A percentile compares a stretch with the other conserved stretches of the same genome.
Evolutionary conservation across 208 protist species (phyloP).

Genomic region (Borovskyia barvae): DNA sequence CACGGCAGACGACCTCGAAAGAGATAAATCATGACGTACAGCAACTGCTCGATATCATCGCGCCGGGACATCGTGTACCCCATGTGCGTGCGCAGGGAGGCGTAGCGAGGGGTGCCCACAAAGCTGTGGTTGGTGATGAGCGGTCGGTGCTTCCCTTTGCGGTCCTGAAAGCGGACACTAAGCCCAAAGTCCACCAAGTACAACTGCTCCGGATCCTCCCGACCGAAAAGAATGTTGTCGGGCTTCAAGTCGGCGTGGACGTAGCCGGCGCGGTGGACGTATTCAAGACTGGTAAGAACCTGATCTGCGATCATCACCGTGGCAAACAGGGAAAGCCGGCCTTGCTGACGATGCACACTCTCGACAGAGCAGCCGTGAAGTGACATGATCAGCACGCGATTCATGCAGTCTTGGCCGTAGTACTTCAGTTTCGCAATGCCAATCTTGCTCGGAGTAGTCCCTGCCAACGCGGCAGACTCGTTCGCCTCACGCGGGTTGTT

Average conservation of each 20-base stretch:
- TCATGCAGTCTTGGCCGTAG: constrained; percentile 95
- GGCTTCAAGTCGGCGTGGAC: constrained; percentile 90
- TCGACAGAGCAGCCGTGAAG: constrained; percentile 97
- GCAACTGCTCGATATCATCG: constrained; percentile 84
- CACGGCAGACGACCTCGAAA: constrained; percentile 96
- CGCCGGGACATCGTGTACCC: constrained; percentile 93
- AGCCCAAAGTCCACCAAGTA: constrained; percentile 84
- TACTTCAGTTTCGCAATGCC: constrained; percentile 94
- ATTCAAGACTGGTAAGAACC: constrained; percentile 92
- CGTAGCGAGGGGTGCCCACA: constrained; percentile 79
- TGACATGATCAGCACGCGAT: constrained; percentile 99
- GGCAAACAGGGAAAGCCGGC: constrained; percentile 97
- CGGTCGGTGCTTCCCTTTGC: constrained; percentile 67
- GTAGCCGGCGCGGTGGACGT: constrained; percentile 86
- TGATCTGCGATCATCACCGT: constrained; percentile 98
- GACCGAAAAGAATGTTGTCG: constrained; percentile 87
- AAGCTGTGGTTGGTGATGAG: constrained; percentile 63
- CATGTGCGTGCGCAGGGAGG: constrained; percentile 97
- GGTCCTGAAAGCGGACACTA: constrained; percentile 64
- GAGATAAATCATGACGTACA: constrained; percentile 98
- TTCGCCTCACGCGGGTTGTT: not conserved
- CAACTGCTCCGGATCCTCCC: constrained; percentile 45
- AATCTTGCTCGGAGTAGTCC: constrained; percentile 11
- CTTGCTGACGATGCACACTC: constrained; percentile 70
- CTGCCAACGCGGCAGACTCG: not conserved